Conservation (phyloP, 2,329 filamentous ascomycete genomes). For the Colletotrichum scovillei region DNA sequence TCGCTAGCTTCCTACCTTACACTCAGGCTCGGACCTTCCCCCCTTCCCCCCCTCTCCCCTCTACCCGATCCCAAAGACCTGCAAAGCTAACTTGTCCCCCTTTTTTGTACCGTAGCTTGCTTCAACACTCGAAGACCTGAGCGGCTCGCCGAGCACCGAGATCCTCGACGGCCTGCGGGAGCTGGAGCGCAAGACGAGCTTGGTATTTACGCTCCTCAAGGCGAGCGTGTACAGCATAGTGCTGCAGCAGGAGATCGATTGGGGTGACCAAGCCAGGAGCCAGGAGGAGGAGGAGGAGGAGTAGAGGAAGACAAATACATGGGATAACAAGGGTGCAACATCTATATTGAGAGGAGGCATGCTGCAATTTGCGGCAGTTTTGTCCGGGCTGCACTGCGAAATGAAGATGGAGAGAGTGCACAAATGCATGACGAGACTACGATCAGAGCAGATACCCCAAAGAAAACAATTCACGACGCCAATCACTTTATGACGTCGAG, state of each 20-base stretch:
- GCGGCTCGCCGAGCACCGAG: slow-evolving; percentile 78
- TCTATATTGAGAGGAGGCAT: too few species aligned
- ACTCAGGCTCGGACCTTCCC: neutral
- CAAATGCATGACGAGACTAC: neutral
- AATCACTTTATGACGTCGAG: neutral
- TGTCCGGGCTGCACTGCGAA: neutral
- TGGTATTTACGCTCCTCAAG: slow-evolving; percentile 96
- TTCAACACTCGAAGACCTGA: slow-evolving; percentile 70
- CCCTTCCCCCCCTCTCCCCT: neutral
- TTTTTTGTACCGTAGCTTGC: slow-evolving; percentile 60
- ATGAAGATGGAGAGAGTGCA: neutral
- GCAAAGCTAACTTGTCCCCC: neutral
- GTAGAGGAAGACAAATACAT: neutral
- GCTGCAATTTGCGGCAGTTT: neutral
- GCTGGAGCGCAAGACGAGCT: slow-evolving; percentile 91
- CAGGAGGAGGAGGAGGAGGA: slow-evolving; percentile 42
- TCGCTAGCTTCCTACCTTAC: neutral
- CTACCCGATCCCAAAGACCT: neutral
- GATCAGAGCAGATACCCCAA: slow-evolving; percentile 12
- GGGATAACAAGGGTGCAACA: neutral
- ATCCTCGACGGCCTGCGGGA: slow-evolving; percentile 88
- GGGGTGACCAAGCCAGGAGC: slow-evolving; percentile 63
- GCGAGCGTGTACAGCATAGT: slow-evolving; percentile 99
- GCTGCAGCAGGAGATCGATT: slow-evolving; percentile 93
- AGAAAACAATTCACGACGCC: neutral